Evolutionary conservation across 345 rosid species (phyloP), one percentile per base, ranked within the genome.

Genomic region (Nasturtium officinale): DNA sequence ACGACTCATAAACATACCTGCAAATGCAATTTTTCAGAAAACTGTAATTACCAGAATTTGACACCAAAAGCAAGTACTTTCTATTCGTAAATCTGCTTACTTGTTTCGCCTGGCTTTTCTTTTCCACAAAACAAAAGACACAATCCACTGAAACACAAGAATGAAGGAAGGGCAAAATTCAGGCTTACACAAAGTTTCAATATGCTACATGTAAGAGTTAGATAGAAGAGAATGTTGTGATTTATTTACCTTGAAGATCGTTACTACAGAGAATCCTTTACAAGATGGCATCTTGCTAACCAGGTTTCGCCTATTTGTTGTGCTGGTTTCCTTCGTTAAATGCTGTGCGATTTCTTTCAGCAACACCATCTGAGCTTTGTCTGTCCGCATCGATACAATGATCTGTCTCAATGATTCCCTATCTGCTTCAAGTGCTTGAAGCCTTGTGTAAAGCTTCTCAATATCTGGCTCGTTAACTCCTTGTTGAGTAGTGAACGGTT

Each of bases 391-490:
- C 9, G 98, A 90, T 69, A 90, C 81, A 72, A 95, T 72, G 78
- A 96, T 86, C 74, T 89, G 98, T 68, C 92, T 87, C 91, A 95
- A 79, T n/a, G 97, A 95, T 78, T 95, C 99, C 76, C 90, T 89
- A 65, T 95, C 98, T 23, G 96, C 98, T 82, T 95, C 99, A 64
- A 95, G 98, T 12, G 94, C 87, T 61, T 95, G 98, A 78, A 95
- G 94, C 86, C 98, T 89, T 77, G 73, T 77, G 78, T 85, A 88
- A 42, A 95, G 92, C 79, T 85, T 95, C 86, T 86, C 86, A n/a
- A 89, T 66, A 73, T 90, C 94, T 20, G 94, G 88, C 82, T 92
- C 92, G 28, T 61, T 76, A 65, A 69, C 65, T 67, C 85, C 96
- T 80, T 82, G 77, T 55, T 52, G 85, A 72, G 81, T 54, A 33